These are phyloP conservation scores for Crithidia bombi DNA, from an alignment of 208 protist species.

Conservation along the genomic window DNA sequence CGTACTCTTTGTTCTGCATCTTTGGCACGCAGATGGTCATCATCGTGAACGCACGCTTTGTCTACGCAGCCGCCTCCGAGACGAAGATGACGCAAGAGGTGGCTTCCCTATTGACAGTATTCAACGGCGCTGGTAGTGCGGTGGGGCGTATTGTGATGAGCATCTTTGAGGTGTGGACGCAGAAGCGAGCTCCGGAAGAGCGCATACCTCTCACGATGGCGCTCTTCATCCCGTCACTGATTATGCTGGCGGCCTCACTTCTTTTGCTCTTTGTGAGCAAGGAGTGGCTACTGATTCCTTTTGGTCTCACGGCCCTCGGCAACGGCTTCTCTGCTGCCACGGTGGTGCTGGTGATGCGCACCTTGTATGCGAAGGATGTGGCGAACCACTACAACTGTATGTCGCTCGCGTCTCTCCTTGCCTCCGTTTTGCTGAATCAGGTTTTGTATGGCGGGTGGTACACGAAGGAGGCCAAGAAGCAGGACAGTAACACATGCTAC, in stretches of 20 bases:
- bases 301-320: constrained; percentile 60
- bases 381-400: constrained; percentile 84
- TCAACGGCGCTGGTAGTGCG: constrained; percentile 77
- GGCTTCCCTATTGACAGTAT: constrained; percentile 60
- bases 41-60: constrained; percentile 77
- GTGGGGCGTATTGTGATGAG: constrained; percentile 70
- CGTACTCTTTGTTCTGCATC: constrained; percentile 63
- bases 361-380: constrained; percentile 74
- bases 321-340: constrained; percentile 73
- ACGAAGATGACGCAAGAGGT: constrained; percentile 42
- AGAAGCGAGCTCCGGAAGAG: constrained; percentile 52
- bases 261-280: constrained; percentile 48
- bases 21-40: constrained; percentile 66
- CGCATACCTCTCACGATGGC: constrained; percentile 75
- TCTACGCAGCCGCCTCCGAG: constrained; percentile 65
- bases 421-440: constrained; percentile 74
- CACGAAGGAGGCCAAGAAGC: constrained; percentile 55
- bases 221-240: constrained; percentile 57
- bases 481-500: constrained; percentile 58
- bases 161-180: constrained; percentile 68
- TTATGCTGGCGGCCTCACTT: constrained; percentile 40
- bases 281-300: constrained; percentile 56
- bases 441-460: constrained; percentile 79
- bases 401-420: constrained; percentile 46
- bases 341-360: constrained; percentile 77